Evolutionary conservation across 129 eudicot species (phyloP).

Genomic region (Helichrysum umbraculigerum): DNA sequence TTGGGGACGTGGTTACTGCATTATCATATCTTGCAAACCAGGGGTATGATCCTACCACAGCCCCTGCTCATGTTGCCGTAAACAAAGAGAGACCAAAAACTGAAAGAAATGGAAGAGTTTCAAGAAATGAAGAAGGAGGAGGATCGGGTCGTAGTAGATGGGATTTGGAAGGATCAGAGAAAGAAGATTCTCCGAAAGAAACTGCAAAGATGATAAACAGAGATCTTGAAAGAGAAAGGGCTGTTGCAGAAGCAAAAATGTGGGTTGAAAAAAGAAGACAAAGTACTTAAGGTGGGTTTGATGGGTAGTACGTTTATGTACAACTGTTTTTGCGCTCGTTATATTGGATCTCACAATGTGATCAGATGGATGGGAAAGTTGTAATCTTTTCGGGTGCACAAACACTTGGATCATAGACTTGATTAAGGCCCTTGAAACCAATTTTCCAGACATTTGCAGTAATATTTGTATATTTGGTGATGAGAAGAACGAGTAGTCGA

Average conservation of each 20-base stretch:
- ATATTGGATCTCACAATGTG: neutral
- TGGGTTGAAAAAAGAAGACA: slow-evolving; percentile 92
- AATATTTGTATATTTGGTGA: slow-evolving; percentile 24
- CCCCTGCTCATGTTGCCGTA: slow-evolving; percentile 35
- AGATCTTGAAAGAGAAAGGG: slow-evolving; percentile 78
- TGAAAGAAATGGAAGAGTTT: slow-evolving; percentile 39
- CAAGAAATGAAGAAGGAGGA: slow-evolving; percentile 63
- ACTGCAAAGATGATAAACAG: slow-evolving; percentile 58
- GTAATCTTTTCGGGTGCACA: neutral
- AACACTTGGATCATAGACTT: neutral
- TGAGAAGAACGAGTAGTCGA: neutral
- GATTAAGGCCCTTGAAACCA: neutral
- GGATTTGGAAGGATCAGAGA: slow-evolving; percentile 81
- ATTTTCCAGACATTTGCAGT: slow-evolving; percentile 8
- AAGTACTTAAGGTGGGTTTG: slow-evolving; percentile 49
- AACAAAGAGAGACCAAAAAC: slow-evolving; percentile 21
- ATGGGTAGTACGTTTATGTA: slow-evolving; percentile 12
- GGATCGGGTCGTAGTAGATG: slow-evolving; percentile 68
- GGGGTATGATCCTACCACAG: slow-evolving; percentile 51
- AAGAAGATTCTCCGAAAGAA: slow-evolving; percentile 83
- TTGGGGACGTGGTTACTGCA: slow-evolving; percentile 69
- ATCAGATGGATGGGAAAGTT: slow-evolving; percentile 3
- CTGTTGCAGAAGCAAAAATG: slow-evolving; percentile 98
- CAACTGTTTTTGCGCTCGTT: neutral
- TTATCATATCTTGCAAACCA: slow-evolving; percentile 86